Conservation (phyloP, 768 basidiomycete species). For the Amanita phalloides region DNA sequence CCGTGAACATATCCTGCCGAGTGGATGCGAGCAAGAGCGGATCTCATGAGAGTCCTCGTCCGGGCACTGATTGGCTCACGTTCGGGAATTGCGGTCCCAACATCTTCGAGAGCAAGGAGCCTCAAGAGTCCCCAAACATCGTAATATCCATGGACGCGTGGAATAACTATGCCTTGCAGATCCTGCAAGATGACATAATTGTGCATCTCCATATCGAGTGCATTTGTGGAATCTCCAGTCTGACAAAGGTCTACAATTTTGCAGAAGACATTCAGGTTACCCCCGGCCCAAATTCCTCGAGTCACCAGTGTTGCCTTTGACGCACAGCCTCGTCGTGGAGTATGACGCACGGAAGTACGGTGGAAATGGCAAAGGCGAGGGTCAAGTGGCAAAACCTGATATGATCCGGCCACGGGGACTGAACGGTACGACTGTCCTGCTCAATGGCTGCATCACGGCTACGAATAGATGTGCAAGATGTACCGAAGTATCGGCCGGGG, state of each 20-base stretch:
- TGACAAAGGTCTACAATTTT: background rate
- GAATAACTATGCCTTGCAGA: background rate
- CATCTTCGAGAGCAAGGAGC: constrained; percentile 10
- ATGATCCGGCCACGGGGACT: background rate
- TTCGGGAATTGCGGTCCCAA: constrained; percentile 9
- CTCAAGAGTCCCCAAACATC: constrained; percentile 9
- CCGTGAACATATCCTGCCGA: constrained; percentile 3
- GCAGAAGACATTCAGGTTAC: background rate
- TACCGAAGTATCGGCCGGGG: constrained; percentile 2
- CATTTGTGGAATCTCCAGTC: background rate
- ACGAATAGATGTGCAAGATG: background rate
- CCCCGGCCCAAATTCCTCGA: background rate
- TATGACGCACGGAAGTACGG: background rate
- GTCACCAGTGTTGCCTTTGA: constrained; percentile 1
- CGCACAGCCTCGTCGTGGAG: constrained; percentile 4
- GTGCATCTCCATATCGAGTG: background rate
- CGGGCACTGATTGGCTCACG: constrained; percentile 1
- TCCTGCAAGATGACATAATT: background rate
- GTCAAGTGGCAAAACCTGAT: constrained; percentile 6
- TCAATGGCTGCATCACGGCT: constrained; percentile 2
- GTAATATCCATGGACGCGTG: constrained; percentile 8
- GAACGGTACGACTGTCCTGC: constrained; percentile 1
- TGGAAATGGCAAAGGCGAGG: constrained; percentile 7
- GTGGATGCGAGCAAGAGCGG: constrained; percentile 6
- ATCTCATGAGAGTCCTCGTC: constrained; percentile 6